Evolutionary conservation across 371 early-diverging fungal species (phyloP).

Genomic region (Mortierella sp.): DNA sequence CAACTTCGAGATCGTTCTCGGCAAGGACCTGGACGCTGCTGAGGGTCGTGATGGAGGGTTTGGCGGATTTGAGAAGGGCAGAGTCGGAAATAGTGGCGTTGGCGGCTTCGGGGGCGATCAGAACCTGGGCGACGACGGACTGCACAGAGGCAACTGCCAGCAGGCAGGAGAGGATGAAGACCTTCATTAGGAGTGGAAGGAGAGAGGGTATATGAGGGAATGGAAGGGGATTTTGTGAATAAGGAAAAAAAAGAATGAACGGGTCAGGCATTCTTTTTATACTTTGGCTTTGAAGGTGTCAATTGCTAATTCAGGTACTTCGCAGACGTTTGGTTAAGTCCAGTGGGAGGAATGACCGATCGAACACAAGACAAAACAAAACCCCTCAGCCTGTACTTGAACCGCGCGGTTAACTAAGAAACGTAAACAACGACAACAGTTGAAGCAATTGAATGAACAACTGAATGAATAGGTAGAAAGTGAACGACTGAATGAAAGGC

Average conservation of each 20-base stretch:
- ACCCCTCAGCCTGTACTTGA: background rate
- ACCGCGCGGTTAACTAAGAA: background rate
- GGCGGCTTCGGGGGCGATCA: conserved; percentile 50
- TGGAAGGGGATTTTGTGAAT: conserved; percentile 17
- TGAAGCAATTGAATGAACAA: background rate
- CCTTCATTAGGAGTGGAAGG: conserved; percentile 21
- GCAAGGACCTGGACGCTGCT: conserved; percentile 42
- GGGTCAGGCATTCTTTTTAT: background rate
- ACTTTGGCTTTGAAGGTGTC: background rate
- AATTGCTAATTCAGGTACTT: background rate
- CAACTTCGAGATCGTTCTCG: conserved; percentile 51
- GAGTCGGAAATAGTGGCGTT: conserved; percentile 1
- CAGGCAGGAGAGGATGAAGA: conserved; percentile 46
- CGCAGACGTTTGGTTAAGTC: background rate
- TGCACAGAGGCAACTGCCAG: conserved; percentile 47
- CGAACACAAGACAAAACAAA: background rate
- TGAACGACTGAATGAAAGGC: background rate
- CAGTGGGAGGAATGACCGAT: background rate
- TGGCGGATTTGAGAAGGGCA: background rate
- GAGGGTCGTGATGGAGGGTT: conserved; percentile 20
- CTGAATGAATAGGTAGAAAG: background rate
- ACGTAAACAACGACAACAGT: background rate
- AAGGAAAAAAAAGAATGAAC: background rate
- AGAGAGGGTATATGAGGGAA: background rate
- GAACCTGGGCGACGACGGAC: conserved; percentile 44